phyloP scores from a whole-genome alignment of 495 filamentous ascomycete species.

The Xylaria cubensis region DNA sequence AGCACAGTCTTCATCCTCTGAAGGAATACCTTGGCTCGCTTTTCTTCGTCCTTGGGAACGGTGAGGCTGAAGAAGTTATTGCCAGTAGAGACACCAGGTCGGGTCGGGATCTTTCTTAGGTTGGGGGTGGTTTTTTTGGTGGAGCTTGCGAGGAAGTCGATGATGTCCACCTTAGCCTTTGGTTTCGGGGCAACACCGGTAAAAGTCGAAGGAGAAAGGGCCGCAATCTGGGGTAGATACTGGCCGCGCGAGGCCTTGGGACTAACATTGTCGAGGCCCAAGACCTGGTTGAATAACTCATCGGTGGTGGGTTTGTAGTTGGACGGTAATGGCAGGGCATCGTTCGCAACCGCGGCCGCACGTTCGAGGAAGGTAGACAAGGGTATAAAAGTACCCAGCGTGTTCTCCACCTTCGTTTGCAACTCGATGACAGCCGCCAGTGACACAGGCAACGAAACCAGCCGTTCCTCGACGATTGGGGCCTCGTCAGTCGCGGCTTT shows the following conservation, averaged over 20 bases:
- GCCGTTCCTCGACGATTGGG: slow-evolving; percentile 53
- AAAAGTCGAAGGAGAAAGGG: slow-evolving; percentile 51
- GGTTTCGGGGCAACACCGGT: slow-evolving; percentile 41
- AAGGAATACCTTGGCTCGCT: slow-evolving; percentile 78
- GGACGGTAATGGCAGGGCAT: slow-evolving; percentile 73
- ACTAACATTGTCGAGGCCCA: slow-evolving; percentile 67
- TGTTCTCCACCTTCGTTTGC: slow-evolving; percentile 78
- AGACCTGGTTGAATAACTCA: slow-evolving; percentile 87
- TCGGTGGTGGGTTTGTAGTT: slow-evolving; percentile 68
- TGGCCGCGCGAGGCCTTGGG: slow-evolving; percentile 56
- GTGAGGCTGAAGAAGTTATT: slow-evolving; percentile 80
- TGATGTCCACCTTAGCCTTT: slow-evolving; percentile 65
- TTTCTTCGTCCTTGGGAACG: slow-evolving; percentile 78
- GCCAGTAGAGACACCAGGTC: slow-evolving; percentile 54
- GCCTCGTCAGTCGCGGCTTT: slow-evolving; percentile 44
- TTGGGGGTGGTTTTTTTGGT: slow-evolving; percentile 38
- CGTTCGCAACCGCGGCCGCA: slow-evolving; percentile 84
- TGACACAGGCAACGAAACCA: slow-evolving; percentile 75
- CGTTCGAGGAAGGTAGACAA: slow-evolving; percentile 86
- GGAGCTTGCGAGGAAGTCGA: slow-evolving; percentile 74
- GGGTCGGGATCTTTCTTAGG: slow-evolving; percentile 37
- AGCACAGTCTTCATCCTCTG: slow-evolving; percentile 81
- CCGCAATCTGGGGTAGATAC: slow-evolving; percentile 78
- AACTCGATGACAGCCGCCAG: slow-evolving; percentile 76
- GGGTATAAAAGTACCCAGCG: slow-evolving; percentile 78